These are phyloP conservation scores for Colletotrichum sp. DNA, from an alignment of 2,329 filamentous ascomycete genomes.

Conservation along the genomic window DNA sequence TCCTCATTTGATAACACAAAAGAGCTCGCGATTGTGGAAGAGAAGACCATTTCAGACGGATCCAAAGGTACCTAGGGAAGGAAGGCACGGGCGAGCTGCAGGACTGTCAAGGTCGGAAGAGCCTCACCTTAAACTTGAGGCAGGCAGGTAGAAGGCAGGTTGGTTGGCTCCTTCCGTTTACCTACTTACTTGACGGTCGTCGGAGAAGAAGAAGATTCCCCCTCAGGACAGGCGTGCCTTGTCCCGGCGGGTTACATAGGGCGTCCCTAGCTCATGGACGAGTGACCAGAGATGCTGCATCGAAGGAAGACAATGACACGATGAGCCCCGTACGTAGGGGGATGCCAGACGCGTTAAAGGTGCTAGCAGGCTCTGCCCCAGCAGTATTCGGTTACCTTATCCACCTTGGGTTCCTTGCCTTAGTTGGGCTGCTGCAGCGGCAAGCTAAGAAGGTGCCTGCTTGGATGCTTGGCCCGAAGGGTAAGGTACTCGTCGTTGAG, in stretches of 20 bases:
- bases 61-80: neutral
- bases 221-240: neutral
- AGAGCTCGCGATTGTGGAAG: neutral
- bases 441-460: neutral
- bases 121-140: neutral
- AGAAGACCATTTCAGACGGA: neutral
- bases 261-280: neutral
- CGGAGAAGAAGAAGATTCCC: neutral
- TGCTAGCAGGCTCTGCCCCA: constrained; percentile 3
- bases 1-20: neutral
- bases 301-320: neutral
- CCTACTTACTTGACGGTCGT: neutral
- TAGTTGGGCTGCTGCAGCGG: neutral
- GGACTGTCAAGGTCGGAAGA: neutral
- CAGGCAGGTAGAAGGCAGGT: neutral
- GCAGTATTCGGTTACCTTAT: neutral
- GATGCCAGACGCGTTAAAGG: neutral
- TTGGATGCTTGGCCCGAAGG: neutral
- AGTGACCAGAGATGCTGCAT: neutral
- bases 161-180: neutral
- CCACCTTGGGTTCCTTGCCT: constrained; percentile 1
- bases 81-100: neutral
- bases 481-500: neutral
- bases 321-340: constrained; percentile 7
- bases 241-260: neutral